Evolutionary conservation across 139 green algal genomes (phyloP), one percentile per base, ranked within the genome.

Genomic region (Chlorella sorokiniana): DNA sequence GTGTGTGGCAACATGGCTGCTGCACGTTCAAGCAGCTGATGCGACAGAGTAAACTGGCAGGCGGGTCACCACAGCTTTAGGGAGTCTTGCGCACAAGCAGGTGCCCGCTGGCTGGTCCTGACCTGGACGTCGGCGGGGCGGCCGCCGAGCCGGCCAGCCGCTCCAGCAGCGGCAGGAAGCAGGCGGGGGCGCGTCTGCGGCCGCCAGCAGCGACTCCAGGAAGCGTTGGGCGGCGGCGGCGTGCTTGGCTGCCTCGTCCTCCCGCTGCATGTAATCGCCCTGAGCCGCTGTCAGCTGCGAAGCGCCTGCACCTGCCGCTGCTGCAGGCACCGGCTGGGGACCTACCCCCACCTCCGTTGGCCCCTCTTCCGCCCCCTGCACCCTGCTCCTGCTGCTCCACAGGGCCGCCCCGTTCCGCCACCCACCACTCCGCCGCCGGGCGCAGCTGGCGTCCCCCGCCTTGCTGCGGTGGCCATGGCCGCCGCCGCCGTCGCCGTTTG

Each of bases 91-190:
- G n/a, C n/a, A n/a, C n/a, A n/a, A n/a, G n/a, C n/a, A n/a, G n/a
- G n/a, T n/a, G n/a, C n/a, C n/a, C n/a, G n/a, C n/a, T n/a, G n/a
- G n/a, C n/a, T n/a, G n/a, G n/a, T n/a, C n/a, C n/a, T n/a, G n/a
- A n/a, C n/a, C n/a, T n/a, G n/a, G n/a, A n/a, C n/a, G n/a, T n/a
- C n/a, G n/a, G n/a, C n/a, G n/a, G n/a, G n/a, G n/a, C n/a, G n/a
- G n/a, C n/a, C n/a, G n/a, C n/a, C n/a, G n/a, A n/a, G n/a, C 41
- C 73, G 4, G 73, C 54, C 35, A 83, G 42, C 38, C 35, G 33
- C 31, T 67, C 76, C 22, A 86, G 76, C 76, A 86, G 72, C 41
- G 76, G 83, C 56, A 86, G 48, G 59, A 72, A 84, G 69, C 76
- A 86, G 51, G 76, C 83, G 10, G 83, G 2, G 83, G 22, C 6